phyloP scores from a whole-genome alignment of 2,329 filamentous ascomycete species.

The Emericellopsis cladophorae region DNA sequence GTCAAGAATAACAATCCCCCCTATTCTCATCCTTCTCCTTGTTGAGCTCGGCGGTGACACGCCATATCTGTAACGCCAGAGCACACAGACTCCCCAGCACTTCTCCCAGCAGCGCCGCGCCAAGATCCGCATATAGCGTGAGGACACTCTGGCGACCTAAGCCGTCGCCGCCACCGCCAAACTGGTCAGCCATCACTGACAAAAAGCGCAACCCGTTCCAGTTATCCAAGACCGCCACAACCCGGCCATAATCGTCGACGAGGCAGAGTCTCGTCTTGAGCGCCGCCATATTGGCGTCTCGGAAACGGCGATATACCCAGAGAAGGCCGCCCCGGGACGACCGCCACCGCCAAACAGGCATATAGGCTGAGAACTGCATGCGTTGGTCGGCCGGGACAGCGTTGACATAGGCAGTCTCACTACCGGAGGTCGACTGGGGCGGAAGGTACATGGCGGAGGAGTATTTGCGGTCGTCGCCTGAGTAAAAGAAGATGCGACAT shows the following conservation, averaged over 20 bases:
- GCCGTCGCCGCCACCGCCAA: too few species aligned
- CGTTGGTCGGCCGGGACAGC: background rate
- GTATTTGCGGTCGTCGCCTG: background rate
- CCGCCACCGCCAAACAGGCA: slow-evolving; percentile 1
- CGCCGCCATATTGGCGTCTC: background rate
- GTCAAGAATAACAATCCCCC: background rate
- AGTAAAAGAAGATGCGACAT: slow-evolving; percentile 3
- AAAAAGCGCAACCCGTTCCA: background rate
- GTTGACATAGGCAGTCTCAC: background rate
- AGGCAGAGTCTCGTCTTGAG: slow-evolving; percentile 1
- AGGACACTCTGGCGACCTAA: background rate
- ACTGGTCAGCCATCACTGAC: too few species aligned
- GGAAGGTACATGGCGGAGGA: background rate
- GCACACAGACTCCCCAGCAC: background rate
- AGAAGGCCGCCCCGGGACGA: slow-evolving; percentile 1
- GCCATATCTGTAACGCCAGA: slow-evolving; percentile 1
- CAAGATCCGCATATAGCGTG: slow-evolving; percentile 1
- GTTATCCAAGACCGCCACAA: slow-evolving; percentile 1
- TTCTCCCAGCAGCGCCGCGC: background rate
- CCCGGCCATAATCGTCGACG: slow-evolving; percentile 1
- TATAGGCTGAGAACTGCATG: background rate
- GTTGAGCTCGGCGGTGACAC: slow-evolving; percentile 1
- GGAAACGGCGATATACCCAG: slow-evolving; percentile 1
- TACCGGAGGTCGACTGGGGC: too few species aligned
- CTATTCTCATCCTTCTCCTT: slow-evolving; percentile 1